These are phyloP conservation scores for Rehmannia glutinosa DNA, from an alignment of 257 asterid genomes.

Conservation along the genomic window DNA sequence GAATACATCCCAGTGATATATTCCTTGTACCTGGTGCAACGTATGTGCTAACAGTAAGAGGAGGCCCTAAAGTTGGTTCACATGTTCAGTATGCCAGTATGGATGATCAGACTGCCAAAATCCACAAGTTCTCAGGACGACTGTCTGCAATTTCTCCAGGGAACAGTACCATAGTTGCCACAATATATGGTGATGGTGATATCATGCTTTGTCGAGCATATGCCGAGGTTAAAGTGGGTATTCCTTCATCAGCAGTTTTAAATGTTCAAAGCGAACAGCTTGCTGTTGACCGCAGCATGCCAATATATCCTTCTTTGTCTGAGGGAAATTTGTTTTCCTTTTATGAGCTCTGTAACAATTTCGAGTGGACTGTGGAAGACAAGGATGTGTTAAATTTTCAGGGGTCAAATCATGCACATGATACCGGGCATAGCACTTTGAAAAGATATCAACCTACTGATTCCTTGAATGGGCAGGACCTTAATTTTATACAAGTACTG, in stretches of 20 bases:
- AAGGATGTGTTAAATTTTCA: constrained; percentile 49
- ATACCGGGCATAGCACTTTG: too few species aligned
- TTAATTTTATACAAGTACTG: constrained; percentile 55
- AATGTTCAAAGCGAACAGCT: constrained; percentile 70
- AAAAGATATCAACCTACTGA: too few species aligned
- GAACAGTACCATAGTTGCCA: constrained; percentile 59
- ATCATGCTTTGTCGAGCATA: constrained; percentile 59
- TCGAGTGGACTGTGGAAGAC: constrained; percentile 66
- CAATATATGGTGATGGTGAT: constrained; percentile 57
- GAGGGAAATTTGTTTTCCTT: constrained; percentile 84
- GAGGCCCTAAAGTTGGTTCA: constrained; percentile 77
- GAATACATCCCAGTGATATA: constrained; percentile 56
- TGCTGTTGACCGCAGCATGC: constrained; percentile 59
- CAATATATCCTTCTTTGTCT: constrained; percentile 63
- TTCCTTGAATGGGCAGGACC: too few species aligned
- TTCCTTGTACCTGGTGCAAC: constrained; percentile 93
- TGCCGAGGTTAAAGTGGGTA: constrained; percentile 68
- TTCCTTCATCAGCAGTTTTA: constrained; percentile 70
- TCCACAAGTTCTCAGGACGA: constrained; percentile 54
- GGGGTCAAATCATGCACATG: constrained; percentile 20
- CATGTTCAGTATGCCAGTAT: constrained; percentile 46
- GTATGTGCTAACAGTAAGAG: constrained; percentile 60
- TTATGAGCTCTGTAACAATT: constrained; percentile 65
- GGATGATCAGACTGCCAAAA: constrained; percentile 54
- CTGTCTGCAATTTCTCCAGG: constrained; percentile 73